Evolutionary conservation across 768 basidiomycete genomes (phyloP).

Genomic region (Leccinum subtestaceum): DNA sequence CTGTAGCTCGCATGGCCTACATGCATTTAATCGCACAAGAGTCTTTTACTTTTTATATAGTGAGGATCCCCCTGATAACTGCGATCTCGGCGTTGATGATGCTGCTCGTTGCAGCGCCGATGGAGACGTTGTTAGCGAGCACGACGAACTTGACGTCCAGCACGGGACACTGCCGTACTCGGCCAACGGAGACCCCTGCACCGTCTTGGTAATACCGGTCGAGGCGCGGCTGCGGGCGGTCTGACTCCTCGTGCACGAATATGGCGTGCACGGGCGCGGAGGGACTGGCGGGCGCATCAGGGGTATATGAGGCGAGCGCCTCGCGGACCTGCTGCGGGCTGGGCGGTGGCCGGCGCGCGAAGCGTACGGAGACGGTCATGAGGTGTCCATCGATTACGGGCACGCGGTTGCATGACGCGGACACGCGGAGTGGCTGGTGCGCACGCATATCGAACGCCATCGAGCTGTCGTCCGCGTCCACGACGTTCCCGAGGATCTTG

Average conservation of each 20-base stretch:
- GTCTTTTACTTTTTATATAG: background rate
- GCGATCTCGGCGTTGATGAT: slow-evolving; percentile 98
- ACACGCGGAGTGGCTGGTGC: slow-evolving; percentile 77
- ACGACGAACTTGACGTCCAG: slow-evolving; percentile 96
- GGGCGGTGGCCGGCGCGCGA: slow-evolving; percentile 75
- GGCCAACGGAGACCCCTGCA: slow-evolving; percentile 86
- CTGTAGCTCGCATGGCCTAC: slow-evolving; percentile 1
- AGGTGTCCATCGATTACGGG: slow-evolving; percentile 96
- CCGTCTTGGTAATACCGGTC: slow-evolving; percentile 90
- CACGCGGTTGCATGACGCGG: slow-evolving; percentile 92
- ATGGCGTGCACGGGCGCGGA: slow-evolving; percentile 83
- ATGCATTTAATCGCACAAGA: slow-evolving; percentile 4
- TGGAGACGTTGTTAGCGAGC: slow-evolving; percentile 88
- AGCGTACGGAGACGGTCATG: slow-evolving; percentile 85
- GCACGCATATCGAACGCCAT: slow-evolving; percentile 84
- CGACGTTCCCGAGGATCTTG: slow-evolving; percentile 90
- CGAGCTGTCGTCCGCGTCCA: slow-evolving; percentile 49
- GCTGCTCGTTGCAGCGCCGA: slow-evolving; percentile 95
- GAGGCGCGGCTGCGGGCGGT: slow-evolving; percentile 90
- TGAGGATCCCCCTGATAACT: slow-evolving; percentile 66
- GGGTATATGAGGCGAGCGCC: slow-evolving; percentile 70
- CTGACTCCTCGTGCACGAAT: slow-evolving; percentile 88
- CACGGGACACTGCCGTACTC: slow-evolving; percentile 87
- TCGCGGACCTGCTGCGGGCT: slow-evolving; percentile 84
- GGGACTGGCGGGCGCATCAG: slow-evolving; percentile 78